Percentiles rank a stretch among this genome's conserved stretches.
phyloP scores from a whole-genome alignment of 2,329 filamentous ascomycete species.

The Ceratocystis huliohia region DNA sequence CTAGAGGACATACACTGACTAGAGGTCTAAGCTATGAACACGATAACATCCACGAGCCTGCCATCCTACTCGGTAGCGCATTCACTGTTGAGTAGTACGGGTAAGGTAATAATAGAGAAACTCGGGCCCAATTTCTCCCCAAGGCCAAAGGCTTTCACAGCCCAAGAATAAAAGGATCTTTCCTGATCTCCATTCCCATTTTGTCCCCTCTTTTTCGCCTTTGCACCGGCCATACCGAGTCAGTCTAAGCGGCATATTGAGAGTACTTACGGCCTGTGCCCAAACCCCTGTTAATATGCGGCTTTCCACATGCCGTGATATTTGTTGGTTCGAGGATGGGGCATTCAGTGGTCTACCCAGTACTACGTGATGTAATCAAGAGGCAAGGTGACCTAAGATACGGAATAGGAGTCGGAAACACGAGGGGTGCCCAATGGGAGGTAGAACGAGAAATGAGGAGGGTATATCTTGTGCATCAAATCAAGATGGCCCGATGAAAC shows the following conservation, averaged over 20 bases:
- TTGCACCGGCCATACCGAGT: slow-evolving; percentile 1
- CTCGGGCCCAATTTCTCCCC: not conserved
- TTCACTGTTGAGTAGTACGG: slow-evolving; percentile 39
- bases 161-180: not conserved
- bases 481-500: not conserved
- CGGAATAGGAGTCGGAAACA: not conserved
- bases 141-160: not conserved
- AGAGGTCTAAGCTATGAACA: slow-evolving; percentile 56
- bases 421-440: not conserved
- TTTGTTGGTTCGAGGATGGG: not conserved
- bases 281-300: not conserved
- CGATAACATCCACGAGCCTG: slow-evolving; percentile 63
- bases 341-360: not conserved
- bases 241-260: not conserved
- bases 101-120: not conserved
- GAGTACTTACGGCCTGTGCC: not conserved
- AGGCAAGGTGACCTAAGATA: not conserved
- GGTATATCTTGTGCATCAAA: not conserved
- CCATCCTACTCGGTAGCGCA: slow-evolving; percentile 62
- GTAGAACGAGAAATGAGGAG: not conserved
- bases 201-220: not conserved
- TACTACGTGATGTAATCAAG: slow-evolving; percentile 6
- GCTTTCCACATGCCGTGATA: slow-evolving; percentile 1
- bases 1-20: not conserved
- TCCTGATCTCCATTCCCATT: not conserved